Percentiles rank a stretch among this genome's conserved stretches.
Conservation (phyloP, 208 protist species). For the Leishmania lainsoni region DNA sequence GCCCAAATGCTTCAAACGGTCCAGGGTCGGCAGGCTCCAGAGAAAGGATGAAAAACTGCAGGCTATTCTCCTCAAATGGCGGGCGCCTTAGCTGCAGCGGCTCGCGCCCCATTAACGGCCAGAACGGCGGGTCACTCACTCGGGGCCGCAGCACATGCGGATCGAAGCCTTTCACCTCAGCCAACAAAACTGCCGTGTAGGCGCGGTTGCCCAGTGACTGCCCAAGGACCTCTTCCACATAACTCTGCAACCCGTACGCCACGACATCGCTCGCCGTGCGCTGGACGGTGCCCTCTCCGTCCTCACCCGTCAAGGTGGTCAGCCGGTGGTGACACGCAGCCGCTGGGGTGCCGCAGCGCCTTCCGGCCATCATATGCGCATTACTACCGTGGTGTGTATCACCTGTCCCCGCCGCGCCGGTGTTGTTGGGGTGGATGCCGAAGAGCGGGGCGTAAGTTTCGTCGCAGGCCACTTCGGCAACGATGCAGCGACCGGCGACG, state of each 20-base stretch:
- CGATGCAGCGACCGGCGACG: conserved; percentile 56
- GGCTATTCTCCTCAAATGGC: conserved; percentile 29
- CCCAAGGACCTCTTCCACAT: conserved; percentile 39
- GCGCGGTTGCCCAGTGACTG: conserved; percentile 36
- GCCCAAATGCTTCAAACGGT: conserved; percentile 55
- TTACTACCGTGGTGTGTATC: not conserved
- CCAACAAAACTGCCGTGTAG: conserved; percentile 52
- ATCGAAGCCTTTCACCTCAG: conserved; percentile 47
- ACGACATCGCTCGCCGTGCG: conserved; percentile 34
- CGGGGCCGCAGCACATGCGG: conserved; percentile 27
- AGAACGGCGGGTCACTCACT: conserved; percentile 27
- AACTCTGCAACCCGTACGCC: conserved; percentile 40
- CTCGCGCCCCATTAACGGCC: conserved; percentile 11
- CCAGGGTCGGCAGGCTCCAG: conserved; percentile 45
- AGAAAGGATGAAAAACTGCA: conserved; percentile 57
- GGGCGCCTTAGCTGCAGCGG: conserved; percentile 15
- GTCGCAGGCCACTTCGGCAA: conserved; percentile 59
- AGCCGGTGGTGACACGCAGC: conserved; percentile 7
- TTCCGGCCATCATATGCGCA: not conserved
- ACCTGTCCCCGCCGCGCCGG: not conserved
- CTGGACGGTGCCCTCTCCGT: not conserved
- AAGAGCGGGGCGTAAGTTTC: conserved; percentile 41
- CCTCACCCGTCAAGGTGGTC: not conserved
- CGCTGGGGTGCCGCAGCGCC: conserved; percentile 8
- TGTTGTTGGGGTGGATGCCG: conserved; percentile 29